Conservation (phyloP, 2,329 filamentous ascomycete genomes). For the Nakataea oryzae region DNA sequence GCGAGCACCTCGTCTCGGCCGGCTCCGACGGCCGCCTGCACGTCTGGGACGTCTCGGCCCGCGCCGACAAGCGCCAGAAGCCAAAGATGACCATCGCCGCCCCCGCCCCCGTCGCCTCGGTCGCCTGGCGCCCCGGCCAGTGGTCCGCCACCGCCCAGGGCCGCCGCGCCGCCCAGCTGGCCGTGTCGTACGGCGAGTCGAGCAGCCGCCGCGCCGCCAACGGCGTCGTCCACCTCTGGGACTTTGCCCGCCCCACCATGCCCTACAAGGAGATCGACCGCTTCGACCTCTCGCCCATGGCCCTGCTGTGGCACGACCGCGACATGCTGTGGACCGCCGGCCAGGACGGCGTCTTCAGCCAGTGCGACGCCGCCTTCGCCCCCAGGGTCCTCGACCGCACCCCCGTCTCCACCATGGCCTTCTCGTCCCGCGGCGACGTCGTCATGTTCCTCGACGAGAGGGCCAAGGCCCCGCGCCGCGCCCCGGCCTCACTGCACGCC, state of each 20-base stretch:
- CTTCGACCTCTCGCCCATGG: constrained; percentile 46
- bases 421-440: constrained; percentile 48
- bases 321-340: constrained; percentile 58
- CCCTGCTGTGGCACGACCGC: constrained; percentile 52
- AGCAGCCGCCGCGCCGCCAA: constrained; percentile 43
- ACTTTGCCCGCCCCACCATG: constrained; percentile 55
- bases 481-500: constrained; percentile 14
- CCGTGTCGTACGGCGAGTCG: constrained; percentile 50
- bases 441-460: constrained; percentile 54
- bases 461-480: constrained; percentile 29
- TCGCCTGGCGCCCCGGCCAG: constrained; percentile 53
- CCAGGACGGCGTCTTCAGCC: constrained; percentile 49
- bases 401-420: constrained; percentile 49
- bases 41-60: constrained; percentile 54
- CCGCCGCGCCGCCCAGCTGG: constrained; percentile 49
- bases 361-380: constrained; percentile 55
- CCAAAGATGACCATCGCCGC: constrained; percentile 51
- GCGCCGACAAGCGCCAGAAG: constrained; percentile 53
- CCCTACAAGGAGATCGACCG: constrained; percentile 56
- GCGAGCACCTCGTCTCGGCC: constrained; percentile 53
- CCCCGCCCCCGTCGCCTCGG: constrained; percentile 46
- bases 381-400: constrained; percentile 53
- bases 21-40: constrained; percentile 51
- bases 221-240: constrained; percentile 55
- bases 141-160: constrained; percentile 56